Evolutionary conservation across 106 monocot species (phyloP).

Genomic region (Narthecium ossifragum): DNA sequence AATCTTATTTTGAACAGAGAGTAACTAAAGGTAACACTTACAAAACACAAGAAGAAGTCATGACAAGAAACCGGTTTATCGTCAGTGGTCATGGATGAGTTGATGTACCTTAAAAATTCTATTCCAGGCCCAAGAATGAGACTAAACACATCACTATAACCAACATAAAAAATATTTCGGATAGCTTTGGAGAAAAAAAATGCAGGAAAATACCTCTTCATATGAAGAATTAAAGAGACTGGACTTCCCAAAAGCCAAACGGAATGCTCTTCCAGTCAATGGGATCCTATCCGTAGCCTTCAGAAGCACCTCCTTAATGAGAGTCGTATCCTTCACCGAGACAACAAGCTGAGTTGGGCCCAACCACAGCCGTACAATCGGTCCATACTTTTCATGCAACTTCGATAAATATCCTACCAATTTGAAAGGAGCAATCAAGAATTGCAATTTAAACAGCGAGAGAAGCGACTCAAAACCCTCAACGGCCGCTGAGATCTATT

Average conservation of each 20-base stretch:
- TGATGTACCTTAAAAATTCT: too few relatives aligned
- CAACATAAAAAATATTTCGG: too few relatives aligned
- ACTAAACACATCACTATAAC: too few relatives aligned
- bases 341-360: constrained; percentile 63
- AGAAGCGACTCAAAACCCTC: neutral
- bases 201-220: constrained; percentile 42
- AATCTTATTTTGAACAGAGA: too few relatives aligned
- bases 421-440: neutral
- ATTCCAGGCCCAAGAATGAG: too few relatives aligned
- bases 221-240: constrained; percentile 53
- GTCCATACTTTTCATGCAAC: constrained; percentile 60
- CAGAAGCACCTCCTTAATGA: constrained; percentile 51
- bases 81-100: too few relatives aligned
- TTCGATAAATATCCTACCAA: constrained; percentile 41
- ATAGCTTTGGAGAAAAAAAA: too few relatives aligned
- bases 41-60: too few relatives aligned
- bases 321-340: constrained; percentile 48
- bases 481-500: too few relatives aligned
- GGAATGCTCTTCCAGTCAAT: constrained; percentile 39
- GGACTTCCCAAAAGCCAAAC: constrained; percentile 53
- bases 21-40: too few relatives aligned
- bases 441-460: neutral
- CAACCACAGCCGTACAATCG: constrained; percentile 57
- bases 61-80: too few relatives aligned
- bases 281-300: constrained; percentile 58